Conservation (phyloP, 2,329 filamentous ascomycete species). For the Myriangium duriaei region DNA sequence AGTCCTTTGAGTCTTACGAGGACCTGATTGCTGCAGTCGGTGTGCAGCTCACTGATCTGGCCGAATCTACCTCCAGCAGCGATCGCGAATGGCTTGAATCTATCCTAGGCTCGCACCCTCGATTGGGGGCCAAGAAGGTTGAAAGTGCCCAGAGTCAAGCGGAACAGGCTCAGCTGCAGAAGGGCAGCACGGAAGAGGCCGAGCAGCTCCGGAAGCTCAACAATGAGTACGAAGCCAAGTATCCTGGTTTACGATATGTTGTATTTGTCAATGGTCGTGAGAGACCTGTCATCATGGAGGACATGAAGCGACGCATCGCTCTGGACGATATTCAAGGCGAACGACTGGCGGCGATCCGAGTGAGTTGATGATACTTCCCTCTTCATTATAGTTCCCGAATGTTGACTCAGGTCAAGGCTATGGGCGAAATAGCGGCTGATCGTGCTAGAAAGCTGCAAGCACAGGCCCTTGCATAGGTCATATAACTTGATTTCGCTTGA, state of each 20-base stretch:
- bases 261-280: conserved; percentile 80
- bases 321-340: conserved; percentile 54
- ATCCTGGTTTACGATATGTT: conserved; percentile 76
- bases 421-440: conserved; percentile 83
- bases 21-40: conserved; percentile 57
- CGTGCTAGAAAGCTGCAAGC: conserved; percentile 51
- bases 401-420: conserved; percentile 64
- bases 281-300: conserved; percentile 61
- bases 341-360: conserved; percentile 61
- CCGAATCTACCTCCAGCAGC: conserved; percentile 36
- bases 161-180: conserved; percentile 67
- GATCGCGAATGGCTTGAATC: conserved; percentile 49
- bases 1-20: conserved; percentile 53
- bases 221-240: conserved; percentile 62
- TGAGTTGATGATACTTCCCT: too few relatives aligned
- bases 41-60: conserved; percentile 48
- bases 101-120: conserved; percentile 71
- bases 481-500: too few relatives aligned
- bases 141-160: conserved; percentile 69
- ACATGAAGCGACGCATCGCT: conserved; percentile 66
- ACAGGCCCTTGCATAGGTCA: background rate
- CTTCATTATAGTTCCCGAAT: conserved; percentile 1
- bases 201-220: conserved; percentile 53
- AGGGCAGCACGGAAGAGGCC: conserved; percentile 37
- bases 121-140: conserved; percentile 68